Conservation (phyloP, 2,329 filamentous ascomycete genomes). For the Coleophoma cylindrospora region DNA sequence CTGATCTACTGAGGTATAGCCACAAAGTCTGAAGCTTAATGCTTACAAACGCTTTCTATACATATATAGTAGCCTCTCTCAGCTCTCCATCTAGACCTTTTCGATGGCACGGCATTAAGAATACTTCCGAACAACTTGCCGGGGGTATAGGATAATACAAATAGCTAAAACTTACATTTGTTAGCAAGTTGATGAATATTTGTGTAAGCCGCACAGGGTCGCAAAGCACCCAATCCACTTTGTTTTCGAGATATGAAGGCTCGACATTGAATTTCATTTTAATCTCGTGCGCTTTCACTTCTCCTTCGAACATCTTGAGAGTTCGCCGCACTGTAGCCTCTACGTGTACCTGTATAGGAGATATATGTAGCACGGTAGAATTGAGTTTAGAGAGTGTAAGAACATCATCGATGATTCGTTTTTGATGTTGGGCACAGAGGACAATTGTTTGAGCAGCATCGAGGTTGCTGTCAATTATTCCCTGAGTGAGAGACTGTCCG, state of each 20-base stretch:
- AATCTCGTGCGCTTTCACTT: slow-evolving; percentile 66
- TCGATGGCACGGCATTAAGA: too few relatives aligned
- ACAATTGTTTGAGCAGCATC: slow-evolving; percentile 56
- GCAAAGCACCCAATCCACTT: slow-evolving; percentile 65
- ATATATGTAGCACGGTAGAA: slow-evolving; percentile 62
- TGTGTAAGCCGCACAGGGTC: slow-evolving; percentile 72
- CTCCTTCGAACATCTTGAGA: slow-evolving; percentile 73
- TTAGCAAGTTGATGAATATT: slow-evolving; percentile 72
- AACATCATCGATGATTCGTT: slow-evolving; percentile 63
- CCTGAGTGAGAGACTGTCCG: slow-evolving; percentile 16
- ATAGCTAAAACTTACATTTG: slow-evolving; percentile 32
- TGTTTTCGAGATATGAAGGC: slow-evolving; percentile 56
- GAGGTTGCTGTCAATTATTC: neutral
- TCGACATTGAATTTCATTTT: slow-evolving; percentile 63
- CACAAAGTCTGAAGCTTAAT: too few relatives aligned
- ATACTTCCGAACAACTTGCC: too few relatives aligned
- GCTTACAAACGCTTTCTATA: too few relatives aligned
- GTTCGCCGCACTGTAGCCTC: slow-evolving; percentile 60
- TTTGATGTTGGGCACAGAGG: slow-evolving; percentile 73
- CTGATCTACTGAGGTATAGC: too few relatives aligned
- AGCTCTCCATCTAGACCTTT: too few relatives aligned
- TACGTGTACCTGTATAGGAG: slow-evolving; percentile 63
- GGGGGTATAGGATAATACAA: too few relatives aligned
- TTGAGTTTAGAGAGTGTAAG: slow-evolving; percentile 66
- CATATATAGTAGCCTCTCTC: too few relatives aligned